phyloP scores from a whole-genome alignment of 257 asterid genomes.

The Nicotiana knightiana region DNA sequence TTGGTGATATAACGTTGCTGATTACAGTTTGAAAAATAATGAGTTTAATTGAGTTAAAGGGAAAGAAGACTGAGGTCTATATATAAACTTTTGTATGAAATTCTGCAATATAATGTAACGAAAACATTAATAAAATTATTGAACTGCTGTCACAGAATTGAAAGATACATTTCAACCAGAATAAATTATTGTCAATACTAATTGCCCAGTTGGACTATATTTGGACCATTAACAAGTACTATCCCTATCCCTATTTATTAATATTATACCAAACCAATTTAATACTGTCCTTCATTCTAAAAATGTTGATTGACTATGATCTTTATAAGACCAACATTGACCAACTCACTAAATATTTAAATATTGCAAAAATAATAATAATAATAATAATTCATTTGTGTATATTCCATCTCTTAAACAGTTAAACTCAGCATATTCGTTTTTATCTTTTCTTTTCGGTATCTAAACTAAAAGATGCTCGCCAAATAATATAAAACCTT shows the following conservation, averaged over 20 bases:
- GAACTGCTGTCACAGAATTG: neutral
- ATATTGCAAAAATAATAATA: neutral
- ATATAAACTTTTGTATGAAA: no score
- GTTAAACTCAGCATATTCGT: neutral
- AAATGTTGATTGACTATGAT: neutral
- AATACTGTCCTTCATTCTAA: neutral
- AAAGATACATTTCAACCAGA: neutral
- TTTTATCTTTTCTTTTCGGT: neutral
- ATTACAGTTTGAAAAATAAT: no score
- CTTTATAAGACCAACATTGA: neutral
- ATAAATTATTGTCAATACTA: neutral
- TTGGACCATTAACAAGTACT: neutral
- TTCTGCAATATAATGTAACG: neutral
- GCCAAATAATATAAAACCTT: neutral
- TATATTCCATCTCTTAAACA: neutral
- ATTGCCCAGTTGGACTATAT: neutral
- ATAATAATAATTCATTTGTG: neutral
- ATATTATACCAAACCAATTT: neutral
- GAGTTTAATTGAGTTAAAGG: no score
- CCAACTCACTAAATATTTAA: neutral
- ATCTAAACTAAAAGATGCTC: neutral
- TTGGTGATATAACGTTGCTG: no score
- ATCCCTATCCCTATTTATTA: neutral
- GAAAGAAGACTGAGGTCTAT: no score
- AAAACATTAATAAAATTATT: neutral